Evolutionary conservation across 208 protist species (phyloP).

Genomic region (Leptomonas pyrrhocoris): DNA sequence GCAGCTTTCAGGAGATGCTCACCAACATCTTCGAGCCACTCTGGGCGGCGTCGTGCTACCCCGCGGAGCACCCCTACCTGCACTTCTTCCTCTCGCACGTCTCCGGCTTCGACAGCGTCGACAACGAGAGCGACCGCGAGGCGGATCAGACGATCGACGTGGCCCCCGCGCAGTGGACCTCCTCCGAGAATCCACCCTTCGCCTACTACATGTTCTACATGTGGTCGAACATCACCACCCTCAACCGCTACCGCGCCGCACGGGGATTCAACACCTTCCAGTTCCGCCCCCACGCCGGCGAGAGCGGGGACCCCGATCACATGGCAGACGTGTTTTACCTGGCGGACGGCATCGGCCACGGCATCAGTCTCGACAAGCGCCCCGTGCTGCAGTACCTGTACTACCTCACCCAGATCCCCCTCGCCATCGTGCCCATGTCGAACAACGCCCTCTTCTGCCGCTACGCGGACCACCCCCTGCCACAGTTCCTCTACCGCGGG

Average conservation of each 20-base stretch:
- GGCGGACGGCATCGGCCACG: slow-evolving; percentile 95
- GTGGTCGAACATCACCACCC: slow-evolving; percentile 96
- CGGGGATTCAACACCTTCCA: slow-evolving; percentile 91
- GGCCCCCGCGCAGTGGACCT: slow-evolving; percentile 54
- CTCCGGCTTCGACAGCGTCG: slow-evolving; percentile 96
- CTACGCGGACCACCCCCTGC: slow-evolving; percentile 96
- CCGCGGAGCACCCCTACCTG: slow-evolving; percentile 91
- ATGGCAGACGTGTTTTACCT: slow-evolving; percentile 89
- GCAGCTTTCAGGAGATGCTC: slow-evolving; percentile 95
- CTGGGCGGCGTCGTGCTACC: slow-evolving; percentile 96
- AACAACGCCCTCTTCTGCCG: slow-evolving; percentile 98
- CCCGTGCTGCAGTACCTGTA: slow-evolving; percentile 98
- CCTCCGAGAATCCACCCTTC: slow-evolving; percentile 79
- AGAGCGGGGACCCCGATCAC: slow-evolving; percentile 91
- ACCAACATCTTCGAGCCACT: slow-evolving; percentile 97
- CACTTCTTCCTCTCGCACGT: slow-evolving; percentile 94
- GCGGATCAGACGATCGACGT: slow-evolving; percentile 44
- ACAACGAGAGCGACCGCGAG: slow-evolving; percentile 95
- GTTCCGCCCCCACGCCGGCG: slow-evolving; percentile 97
- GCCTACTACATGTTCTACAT: slow-evolving; percentile 97
- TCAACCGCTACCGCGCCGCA: slow-evolving; percentile 94
- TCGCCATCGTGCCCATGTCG: slow-evolving; percentile 97
- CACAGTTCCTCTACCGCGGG: slow-evolving; percentile 92
- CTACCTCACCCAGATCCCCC: slow-evolving; percentile 97
- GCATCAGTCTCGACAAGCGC: slow-evolving; percentile 93